phyloP scores from a whole-genome alignment of 352 stramenopile species.

The Pythium brachiatum region DNA sequence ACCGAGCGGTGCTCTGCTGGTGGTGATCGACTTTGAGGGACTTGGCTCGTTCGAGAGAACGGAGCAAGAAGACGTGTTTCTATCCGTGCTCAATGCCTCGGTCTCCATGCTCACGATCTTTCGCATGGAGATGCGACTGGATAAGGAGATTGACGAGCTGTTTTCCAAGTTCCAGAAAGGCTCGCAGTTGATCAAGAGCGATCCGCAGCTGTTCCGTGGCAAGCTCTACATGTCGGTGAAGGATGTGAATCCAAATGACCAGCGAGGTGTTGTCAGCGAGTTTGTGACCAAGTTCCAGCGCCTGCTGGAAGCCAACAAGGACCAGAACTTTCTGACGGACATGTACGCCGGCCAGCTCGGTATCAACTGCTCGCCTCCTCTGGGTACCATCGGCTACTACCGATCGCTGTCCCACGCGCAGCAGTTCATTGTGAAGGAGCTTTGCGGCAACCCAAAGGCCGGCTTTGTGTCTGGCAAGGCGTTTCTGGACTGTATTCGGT shows the following conservation, averaged over 20 bases:
- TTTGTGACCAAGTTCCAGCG: constrained; percentile 50
- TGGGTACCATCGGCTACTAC: constrained; percentile 69
- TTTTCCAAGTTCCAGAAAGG: constrained; percentile 75
- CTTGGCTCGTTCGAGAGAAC: constrained; percentile 68
- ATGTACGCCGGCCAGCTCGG: constrained; percentile 58
- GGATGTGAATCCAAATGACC: constrained; percentile 69
- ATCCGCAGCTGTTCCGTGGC: constrained; percentile 58
- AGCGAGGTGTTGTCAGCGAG: constrained; percentile 42
- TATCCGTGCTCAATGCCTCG: constrained; percentile 69
- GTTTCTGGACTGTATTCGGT: constrained; percentile 66
- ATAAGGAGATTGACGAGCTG: constrained; percentile 70
- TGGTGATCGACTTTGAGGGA: constrained; percentile 81
- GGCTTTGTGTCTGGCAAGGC: constrained; percentile 43
- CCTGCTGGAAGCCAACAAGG: constrained; percentile 44
- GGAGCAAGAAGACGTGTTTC: constrained; percentile 72
- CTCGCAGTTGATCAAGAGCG: constrained; percentile 57
- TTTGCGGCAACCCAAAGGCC: constrained; percentile 25
- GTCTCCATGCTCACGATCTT: constrained; percentile 76
- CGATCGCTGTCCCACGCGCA: constrained; percentile 45
- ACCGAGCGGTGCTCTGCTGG: constrained; percentile 40
- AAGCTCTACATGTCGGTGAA: constrained; percentile 72
- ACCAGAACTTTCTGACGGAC: constrained; percentile 58
- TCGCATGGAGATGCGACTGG: constrained; percentile 71
- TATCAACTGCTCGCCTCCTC: constrained; percentile 67
- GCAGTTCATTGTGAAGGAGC: constrained; percentile 32